Percentiles rank a stretch among this genome's conserved stretches.
Evolutionary conservation across 805 yeast genomes (phyloP).

Genomic region (Metschnikowia anglica): DNA sequence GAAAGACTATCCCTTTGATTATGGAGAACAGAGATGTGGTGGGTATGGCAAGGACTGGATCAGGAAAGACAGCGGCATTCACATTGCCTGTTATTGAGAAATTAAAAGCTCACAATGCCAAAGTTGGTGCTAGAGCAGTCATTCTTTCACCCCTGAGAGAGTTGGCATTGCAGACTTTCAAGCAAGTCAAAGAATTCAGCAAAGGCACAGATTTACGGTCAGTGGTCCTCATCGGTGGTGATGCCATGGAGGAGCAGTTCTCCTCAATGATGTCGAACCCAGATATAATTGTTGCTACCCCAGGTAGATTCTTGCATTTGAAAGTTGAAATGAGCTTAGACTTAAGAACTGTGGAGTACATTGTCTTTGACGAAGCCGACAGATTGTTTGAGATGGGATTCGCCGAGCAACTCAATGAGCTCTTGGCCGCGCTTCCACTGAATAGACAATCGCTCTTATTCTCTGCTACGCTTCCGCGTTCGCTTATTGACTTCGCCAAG

Average conservation of each 20-base stretch:
- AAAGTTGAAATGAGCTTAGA: conserved; percentile 94
- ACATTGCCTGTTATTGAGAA: conserved; percentile 85
- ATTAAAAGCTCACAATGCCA: conserved; percentile 78
- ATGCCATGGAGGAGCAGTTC: conserved; percentile 95
- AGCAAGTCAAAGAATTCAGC: conserved; percentile 84
- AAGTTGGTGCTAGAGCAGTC: conserved; percentile 84
- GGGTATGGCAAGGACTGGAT: conserved; percentile 99
- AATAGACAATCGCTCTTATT: conserved; percentile 85
- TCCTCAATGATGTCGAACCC: conserved; percentile 91
- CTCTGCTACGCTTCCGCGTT: conserved; percentile 91
- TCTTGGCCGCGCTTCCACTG: conserved; percentile 78
- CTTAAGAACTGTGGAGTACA: conserved; percentile 78
- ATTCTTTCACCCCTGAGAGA: conserved; percentile 95
- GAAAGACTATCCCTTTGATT: conserved; percentile 90
- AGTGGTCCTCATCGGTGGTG: conserved; percentile 92
- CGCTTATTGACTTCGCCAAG: conserved; percentile 93
- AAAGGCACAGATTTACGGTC: conserved; percentile 81
- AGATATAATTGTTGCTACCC: conserved; percentile 93
- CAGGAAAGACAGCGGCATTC: conserved; percentile 98
- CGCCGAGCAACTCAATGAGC: conserved; percentile 87
- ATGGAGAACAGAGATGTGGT: conserved; percentile 90
- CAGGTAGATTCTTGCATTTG: conserved; percentile 94
- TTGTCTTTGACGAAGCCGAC: conserved; percentile 97
- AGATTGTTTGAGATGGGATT: conserved; percentile 95
- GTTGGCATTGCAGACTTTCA: conserved; percentile 88